Conservation (phyloP, 2,329 filamentous ascomycete species). For the Botrytis tulipae region DNA sequence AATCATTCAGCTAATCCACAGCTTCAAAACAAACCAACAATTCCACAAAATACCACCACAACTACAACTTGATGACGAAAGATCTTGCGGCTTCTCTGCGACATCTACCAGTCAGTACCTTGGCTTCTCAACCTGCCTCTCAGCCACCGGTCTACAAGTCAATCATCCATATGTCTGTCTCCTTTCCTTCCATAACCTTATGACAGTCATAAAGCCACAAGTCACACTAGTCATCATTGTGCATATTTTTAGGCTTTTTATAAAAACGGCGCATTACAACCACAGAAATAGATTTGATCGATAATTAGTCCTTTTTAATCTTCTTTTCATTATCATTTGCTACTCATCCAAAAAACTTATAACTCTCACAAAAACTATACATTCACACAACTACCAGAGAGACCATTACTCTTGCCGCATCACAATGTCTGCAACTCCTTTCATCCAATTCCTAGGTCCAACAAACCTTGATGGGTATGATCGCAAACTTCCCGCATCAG, state of each 20-base stretch:
- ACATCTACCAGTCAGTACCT: not conserved
- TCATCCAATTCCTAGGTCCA: constrained; percentile 41
- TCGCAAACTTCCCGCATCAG: constrained; percentile 41
- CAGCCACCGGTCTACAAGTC: not conserved
- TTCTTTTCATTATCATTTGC: not conserved
- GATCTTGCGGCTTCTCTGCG: not conserved
- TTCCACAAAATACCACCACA: not conserved
- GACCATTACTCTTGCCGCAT: not conserved
- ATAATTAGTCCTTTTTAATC: not conserved
- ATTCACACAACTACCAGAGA: not conserved
- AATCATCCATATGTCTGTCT: not conserved
- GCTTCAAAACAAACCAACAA: not conserved
- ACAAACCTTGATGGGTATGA: constrained; percentile 50
- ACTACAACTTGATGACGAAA: not conserved
- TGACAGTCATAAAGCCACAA: constrained; percentile 1
- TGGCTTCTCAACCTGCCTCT: not conserved
- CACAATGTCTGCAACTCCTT: constrained; percentile 32
- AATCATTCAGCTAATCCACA: not conserved
- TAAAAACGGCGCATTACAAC: not conserved
- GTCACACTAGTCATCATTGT: not conserved
- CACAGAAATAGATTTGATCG: not conserved
- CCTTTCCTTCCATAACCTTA: not conserved
- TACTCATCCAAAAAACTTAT: not conserved
- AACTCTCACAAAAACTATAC: not conserved
- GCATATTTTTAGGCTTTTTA: not conserved